Evolutionary conservation across 129 eudicot species (phyloP), one percentile per base, ranked within the genome.

Genomic region (Logfia minima): DNA sequence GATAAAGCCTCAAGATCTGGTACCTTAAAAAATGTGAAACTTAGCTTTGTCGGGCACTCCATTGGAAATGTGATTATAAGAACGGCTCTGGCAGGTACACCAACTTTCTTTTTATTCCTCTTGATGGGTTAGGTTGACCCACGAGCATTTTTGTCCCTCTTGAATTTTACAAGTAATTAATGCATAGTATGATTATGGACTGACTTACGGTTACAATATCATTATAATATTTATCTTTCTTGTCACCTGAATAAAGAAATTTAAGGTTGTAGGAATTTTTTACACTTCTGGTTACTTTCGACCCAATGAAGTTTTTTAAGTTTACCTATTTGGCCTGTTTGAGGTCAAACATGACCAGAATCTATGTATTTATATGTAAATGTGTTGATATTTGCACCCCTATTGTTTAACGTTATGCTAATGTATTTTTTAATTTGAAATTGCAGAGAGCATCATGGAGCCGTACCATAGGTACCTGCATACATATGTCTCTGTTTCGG

Each of bases 11-110:
- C 97, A 14, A 87, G 93, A 83, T 86, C 97, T 8, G 96, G 94
- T 62, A 74, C 53, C 81, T 80, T 95, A 73, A 86, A 83, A 75
- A 85, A 77, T 55, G 93, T 95, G 21, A 91, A 95, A 82, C 89
- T 95, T 58, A 95, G 99, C 82, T 95, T 95, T 85, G 96, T 95
- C 22, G 99, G 99, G 77, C 99, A 95, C 81, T 95, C 99, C 61
- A 95, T 95, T 80, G 99, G 99, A 78, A 95, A 95, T 58, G 88
- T 95, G 79, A 95, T 95, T 43, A 77, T 95, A 72, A 82, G 99
- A 85, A 83, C 99, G 9, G 99, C 99, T 26, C 78, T 95, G 61
- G 81, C 99, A 83, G 99, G 99, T 95, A 82, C 19, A 41, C 32
- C 65, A 21, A 52, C 52, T 18, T 43, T 29, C 13, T 29, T 5